These are phyloP conservation scores for Grifola frondosa DNA, from an alignment of 1,284 basidiomycete species.

Conservation along the genomic window DNA sequence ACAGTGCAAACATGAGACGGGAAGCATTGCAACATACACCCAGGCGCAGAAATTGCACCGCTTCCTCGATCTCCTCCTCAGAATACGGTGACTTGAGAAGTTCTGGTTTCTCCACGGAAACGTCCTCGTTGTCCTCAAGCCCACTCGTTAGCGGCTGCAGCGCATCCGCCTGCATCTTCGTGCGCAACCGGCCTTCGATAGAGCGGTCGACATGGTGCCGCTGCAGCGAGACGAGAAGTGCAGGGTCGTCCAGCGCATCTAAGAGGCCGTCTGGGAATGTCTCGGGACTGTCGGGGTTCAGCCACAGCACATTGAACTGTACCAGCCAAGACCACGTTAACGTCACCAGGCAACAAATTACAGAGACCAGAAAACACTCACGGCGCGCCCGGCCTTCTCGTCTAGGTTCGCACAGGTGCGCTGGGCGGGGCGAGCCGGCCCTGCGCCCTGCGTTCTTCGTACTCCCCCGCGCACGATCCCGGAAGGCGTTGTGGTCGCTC, in stretches of 20 bases:
- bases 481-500: constrained; percentile 54
- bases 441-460: constrained; percentile 73
- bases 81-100: constrained; percentile 39
- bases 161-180: constrained; percentile 69
- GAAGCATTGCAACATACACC: constrained; percentile 44
- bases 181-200: constrained; percentile 53
- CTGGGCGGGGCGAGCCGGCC: constrained; percentile 63
- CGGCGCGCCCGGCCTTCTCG: constrained; percentile 64
- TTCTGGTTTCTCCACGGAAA: constrained; percentile 24
- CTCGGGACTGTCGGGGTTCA: constrained; percentile 62
- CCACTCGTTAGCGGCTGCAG: constrained; percentile 48
- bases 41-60: constrained; percentile 63
- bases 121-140: constrained; percentile 34
- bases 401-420: constrained; percentile 72
- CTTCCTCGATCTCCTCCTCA: constrained; percentile 62
- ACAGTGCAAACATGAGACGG: background rate
- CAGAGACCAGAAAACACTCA: too few species aligned
- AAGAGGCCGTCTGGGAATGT: constrained; percentile 66
- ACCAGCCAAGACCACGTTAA: background rate
- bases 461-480: constrained; percentile 67
- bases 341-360: too few species aligned
- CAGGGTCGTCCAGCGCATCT: constrained; percentile 49
- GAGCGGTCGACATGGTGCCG: constrained; percentile 22
- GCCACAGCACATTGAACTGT: constrained; percentile 75
- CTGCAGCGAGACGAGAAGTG: constrained; percentile 25